Evolutionary conservation across 805 yeast species (phyloP), one percentile per base, ranked within the genome.

Genomic region (Saccharomycodes ludwigii): DNA sequence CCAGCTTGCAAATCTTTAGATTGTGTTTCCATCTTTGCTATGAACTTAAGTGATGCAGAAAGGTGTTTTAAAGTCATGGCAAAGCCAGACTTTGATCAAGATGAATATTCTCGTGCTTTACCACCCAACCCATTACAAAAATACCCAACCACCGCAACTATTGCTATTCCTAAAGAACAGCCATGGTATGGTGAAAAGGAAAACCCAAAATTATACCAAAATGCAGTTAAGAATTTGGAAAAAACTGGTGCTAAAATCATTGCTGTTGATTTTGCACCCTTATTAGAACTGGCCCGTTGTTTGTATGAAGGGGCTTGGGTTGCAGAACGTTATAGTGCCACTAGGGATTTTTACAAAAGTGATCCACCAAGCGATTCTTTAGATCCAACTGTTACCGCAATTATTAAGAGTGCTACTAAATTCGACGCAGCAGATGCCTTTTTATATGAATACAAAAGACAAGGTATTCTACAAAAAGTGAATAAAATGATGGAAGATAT

Each of bases 241-340:
- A 45, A 58, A 25, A 44, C 68, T 11, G 80, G 82, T 31, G 81
- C 78, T 26, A 68, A 68, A 32, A 57, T 82, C 18, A 66, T 71
- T 15, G 60, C 73, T 8, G 54, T 76, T 26, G 86, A 84, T 56
- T 86, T 88, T 52, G 55, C 76, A 12, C 81, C 85, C 4, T 62
- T 88, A 24, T 62, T 82, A 38, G 80, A 79, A 22, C 65, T 88
- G 35, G 98, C 97, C 12, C 72, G 72, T 44, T 81, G 91, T 49
- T 66, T 88, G 22, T 88, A 88, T 52, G 96, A 88, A 50, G 98
- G 98, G 36, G 81, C 97, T n/a, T 88, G 98, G 98, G 97, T 88
- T 8, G 83, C 93, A 16, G 98, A 88, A 61, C 71, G 98, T 44
- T 85, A 74, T 59, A 74, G 83, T 40, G 95, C 95, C 17, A 71